A percentile compares a stretch with the other conserved stretches of the same genome.
These are phyloP conservation scores for Diplogelasinospora grovesii DNA, from an alignment of 495 filamentous ascomycete genomes.

Conservation along the genomic window DNA sequence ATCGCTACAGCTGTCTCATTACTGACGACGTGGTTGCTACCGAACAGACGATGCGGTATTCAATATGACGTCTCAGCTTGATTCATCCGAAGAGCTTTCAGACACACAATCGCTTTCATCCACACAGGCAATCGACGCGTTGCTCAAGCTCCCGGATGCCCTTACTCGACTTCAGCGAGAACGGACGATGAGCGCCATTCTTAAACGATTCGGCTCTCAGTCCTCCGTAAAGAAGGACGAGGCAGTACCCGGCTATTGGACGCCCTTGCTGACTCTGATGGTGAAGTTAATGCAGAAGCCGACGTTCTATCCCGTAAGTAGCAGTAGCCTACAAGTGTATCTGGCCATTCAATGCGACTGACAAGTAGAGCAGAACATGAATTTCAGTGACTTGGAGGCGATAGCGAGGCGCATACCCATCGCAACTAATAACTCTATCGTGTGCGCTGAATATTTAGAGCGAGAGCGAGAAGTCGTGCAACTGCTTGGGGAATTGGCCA, in stretches of 20 bases:
- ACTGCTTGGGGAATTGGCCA: slow-evolving; percentile 23
- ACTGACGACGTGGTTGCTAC: too few relatives aligned
- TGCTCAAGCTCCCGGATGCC: slow-evolving; percentile 18
- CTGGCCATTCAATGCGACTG: too few relatives aligned
- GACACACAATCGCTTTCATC: too few relatives aligned
- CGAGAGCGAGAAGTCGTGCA: slow-evolving; percentile 13
- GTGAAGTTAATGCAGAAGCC: slow-evolving; percentile 41
- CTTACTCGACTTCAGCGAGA: slow-evolving; percentile 18
- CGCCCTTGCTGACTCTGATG: slow-evolving; percentile 35
- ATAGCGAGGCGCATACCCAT: slow-evolving; percentile 17
- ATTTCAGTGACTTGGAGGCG: slow-evolving; percentile 18
- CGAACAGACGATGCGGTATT: too few relatives aligned
- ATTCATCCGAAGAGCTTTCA: too few relatives aligned
- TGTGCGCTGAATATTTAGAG: too few relatives aligned
- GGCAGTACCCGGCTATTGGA: slow-evolving; percentile 22
- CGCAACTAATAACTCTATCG: too few relatives aligned
- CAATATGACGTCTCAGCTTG: too few relatives aligned
- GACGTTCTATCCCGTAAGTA: slow-evolving; percentile 43
- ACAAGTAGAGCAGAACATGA: slow-evolving; percentile 18
- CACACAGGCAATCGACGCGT: too few relatives aligned
- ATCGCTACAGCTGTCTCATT: too few relatives aligned
- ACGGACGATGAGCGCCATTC: slow-evolving; percentile 20
- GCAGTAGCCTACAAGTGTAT: too few relatives aligned
- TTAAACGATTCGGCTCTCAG: slow-evolving; percentile 14
- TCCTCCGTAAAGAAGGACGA: slow-evolving; percentile 6